phyloP scores from a whole-genome alignment of 2,329 filamentous ascomycete genomes.

The Onygenales sp. region DNA sequence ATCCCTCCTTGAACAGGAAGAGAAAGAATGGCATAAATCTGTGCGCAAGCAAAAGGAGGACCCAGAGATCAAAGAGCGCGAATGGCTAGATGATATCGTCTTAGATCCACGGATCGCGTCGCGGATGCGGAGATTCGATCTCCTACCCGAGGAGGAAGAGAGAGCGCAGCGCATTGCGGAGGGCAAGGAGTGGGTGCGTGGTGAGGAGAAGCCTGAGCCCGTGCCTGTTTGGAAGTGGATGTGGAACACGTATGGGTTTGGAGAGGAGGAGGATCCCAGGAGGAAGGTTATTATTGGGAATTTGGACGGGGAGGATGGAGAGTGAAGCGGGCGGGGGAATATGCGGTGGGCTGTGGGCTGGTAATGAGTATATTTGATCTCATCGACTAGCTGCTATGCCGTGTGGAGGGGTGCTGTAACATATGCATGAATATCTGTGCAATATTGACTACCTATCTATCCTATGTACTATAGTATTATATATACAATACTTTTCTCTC shows the following conservation, averaged over 20 bases:
- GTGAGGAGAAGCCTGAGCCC: constrained; percentile 40
- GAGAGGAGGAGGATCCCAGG: constrained; percentile 30
- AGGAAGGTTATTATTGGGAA: constrained; percentile 33
- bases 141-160: constrained; percentile 60
- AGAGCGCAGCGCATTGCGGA: constrained; percentile 54
- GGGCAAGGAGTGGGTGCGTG: constrained; percentile 60
- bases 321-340: constrained; percentile 4
- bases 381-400: too few relatives aligned
- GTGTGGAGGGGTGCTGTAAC: neutral
- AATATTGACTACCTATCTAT: neutral
- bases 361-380: too few relatives aligned
- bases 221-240: constrained; percentile 29
- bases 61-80: constrained; percentile 51
- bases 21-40: constrained; percentile 77
- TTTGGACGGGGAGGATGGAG: constrained; percentile 23
- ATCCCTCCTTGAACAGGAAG: constrained; percentile 57
- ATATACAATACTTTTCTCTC: constrained; percentile 6
- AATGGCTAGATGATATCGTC: constrained; percentile 66
- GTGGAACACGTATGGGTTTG: constrained; percentile 33
- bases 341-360: neutral
- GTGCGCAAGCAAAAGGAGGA: constrained; percentile 47
- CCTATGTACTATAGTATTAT: constrained; percentile 1
- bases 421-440: neutral
- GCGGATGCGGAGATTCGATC: constrained; percentile 71
- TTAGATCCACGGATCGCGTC: constrained; percentile 65